Evolutionary conservation across 2,329 filamentous ascomycete genomes (phyloP), one percentile per base, ranked within the genome.

Genomic region (Annulohypoxylon truncatum): DNA sequence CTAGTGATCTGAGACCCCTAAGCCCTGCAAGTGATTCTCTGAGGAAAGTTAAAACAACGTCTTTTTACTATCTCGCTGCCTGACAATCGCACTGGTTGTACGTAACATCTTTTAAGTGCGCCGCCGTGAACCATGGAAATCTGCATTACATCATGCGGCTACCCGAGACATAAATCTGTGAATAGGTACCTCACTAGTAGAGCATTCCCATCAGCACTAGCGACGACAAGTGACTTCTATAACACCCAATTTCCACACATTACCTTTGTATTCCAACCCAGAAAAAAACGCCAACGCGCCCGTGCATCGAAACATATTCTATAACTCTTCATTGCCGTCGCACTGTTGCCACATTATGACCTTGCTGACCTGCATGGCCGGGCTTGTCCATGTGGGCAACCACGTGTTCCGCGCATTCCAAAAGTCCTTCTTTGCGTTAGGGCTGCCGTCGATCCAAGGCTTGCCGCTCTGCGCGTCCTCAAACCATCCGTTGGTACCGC

Each of bases 401-500:
- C 92, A 95, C 26, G 81, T 70, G 58, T 88, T 81, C 48, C 85
- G 84, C 0, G 88, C 84, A 15, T 89, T 81, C 92, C 92, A 96
- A 77, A 96, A 96, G 75, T 95, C 92, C 73, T 85, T 87, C 78
- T 84, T 87, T 6, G 92, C 92, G 9, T 86, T 90, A 1, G 83
- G 77, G 54, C 87, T 90, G 13, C 77, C 81, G 76, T 96, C 90
- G 29, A 93, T 83, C 93, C 93, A 96, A 1, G 93, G 93, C 83
- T 96, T 96, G 29, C 84, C 85, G 42, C 84, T 84, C 71, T 85
- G 81, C 18, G 89, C 88, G 76, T 96, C 92, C 74, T 90, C 82
- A 75, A 96, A 96, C 92, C 92, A 96, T 35, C 92, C 92, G 71
- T 94, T 94, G 20, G 90, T 93, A 52, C 89, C 88, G 28, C 92